Evolutionary conservation across 306 rosid species (phyloP).

Genomic region (Vigna unguiculata): DNA sequence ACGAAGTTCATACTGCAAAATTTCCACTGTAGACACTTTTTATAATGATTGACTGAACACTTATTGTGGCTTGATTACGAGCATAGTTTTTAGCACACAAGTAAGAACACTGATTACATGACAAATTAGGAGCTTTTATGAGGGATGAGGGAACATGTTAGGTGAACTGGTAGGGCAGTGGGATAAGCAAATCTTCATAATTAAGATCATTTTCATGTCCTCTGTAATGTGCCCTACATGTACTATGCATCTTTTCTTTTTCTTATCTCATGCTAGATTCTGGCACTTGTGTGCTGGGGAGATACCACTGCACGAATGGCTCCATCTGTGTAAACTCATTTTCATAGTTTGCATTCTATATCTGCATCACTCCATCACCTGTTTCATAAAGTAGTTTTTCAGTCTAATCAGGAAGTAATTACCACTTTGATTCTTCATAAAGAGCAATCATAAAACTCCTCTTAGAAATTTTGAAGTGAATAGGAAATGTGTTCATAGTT

Average conservation of each 20-base stretch:
- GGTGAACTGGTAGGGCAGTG: slow-evolving; percentile 30
- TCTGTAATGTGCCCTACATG: slow-evolving; percentile 40
- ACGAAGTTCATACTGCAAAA: neutral
- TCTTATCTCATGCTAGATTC: slow-evolving; percentile 17
- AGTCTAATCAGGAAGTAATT: neutral
- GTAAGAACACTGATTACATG: slow-evolving; percentile 15
- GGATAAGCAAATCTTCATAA: neutral
- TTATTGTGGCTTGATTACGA: neutral
- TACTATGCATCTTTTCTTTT: slow-evolving; percentile 16
- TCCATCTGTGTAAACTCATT: slow-evolving; percentile 25
- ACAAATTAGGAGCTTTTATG: slow-evolving; percentile 32
- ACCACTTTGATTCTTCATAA: slow-evolving; percentile 10
- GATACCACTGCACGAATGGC: slow-evolving; percentile 30
- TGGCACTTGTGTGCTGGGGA: neutral
- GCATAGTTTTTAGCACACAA: slow-evolving; percentile 5
- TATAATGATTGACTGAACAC: neutral
- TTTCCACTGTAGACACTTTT: neutral
- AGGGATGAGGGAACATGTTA: slow-evolving; percentile 25
- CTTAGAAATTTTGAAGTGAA: no score
- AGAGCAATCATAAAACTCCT: neutral
- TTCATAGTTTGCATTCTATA: slow-evolving; percentile 25
- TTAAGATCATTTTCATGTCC: slow-evolving; percentile 37
- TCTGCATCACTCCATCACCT: neutral
- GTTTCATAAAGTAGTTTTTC: neutral
- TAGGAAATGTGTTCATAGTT: no score